Base-by-base conservation (phyloP, 805 yeast species). In the Saccharomycopsis javanensis region DNA sequence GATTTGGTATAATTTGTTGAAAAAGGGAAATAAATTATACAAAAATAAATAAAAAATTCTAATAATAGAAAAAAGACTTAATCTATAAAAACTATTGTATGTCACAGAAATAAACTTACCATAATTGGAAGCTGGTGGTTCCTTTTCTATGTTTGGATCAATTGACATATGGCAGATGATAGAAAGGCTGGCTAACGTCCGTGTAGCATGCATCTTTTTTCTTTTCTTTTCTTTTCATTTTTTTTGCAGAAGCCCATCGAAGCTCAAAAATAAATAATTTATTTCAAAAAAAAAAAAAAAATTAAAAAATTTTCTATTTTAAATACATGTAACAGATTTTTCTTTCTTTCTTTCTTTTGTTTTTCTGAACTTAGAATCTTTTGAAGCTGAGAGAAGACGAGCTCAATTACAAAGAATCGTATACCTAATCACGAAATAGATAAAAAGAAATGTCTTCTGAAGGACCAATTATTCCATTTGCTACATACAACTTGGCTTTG, bases 401-500 rank as follows among this genome's bases (percentile, higher is more conserved):
- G 13, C 31, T 50, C 37, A 50, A 30, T 8, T 50, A 31, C 34
- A 5, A 50, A n/a, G 4, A 27, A 18, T 27, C 15, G 15, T 33
- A 35, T 35, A 37, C 15, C 18, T 23, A n/a, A 20, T n/a, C 13
- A 13, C 8, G 16, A 3, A 38, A 60, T 10, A 8, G 23, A 23
- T 23, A 3, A 42, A 20, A 16, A 10, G 15, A 42, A 18, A 86
- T 86, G 95, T 74, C 94, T 25, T 50, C 54, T 5, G 23, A 52
- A 16, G 45, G 51, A 64, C 77, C 79, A 57, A 72, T 89, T 71
- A 72, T 87, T 63, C 97, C 98, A 62, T 75, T 91, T 71, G 85
- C 96, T 63, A 83, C 96, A 18, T 91, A 83, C 77, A 85, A 85
- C 76, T 78, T 89, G 72, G 89, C 87, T 65, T 79, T 92, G 63